These are phyloP conservation scores for Thalassiosira livingstoniorum DNA, from an alignment of 352 stramenopile species.

Conservation along the genomic window DNA sequence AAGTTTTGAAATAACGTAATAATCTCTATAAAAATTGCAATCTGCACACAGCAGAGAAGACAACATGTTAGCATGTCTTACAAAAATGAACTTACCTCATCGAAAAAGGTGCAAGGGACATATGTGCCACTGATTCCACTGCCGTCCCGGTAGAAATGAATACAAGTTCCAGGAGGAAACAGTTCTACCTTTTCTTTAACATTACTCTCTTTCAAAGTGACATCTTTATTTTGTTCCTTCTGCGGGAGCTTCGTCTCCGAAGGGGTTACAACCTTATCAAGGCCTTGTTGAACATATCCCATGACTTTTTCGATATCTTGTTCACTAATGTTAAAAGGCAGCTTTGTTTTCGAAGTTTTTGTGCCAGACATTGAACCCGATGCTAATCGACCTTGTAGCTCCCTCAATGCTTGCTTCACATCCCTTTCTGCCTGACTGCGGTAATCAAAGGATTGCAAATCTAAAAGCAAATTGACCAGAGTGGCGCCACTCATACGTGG, in stretches of 20 bases:
- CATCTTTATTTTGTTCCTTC: not conserved
- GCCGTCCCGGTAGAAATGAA: conserved; percentile 84
- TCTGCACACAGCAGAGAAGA: not conserved
- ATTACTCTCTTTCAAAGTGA: not conserved
- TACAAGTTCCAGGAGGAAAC: conserved; percentile 77
- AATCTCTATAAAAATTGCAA: not conserved
- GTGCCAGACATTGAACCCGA: not conserved
- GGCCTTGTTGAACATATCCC: conserved; percentile 57
- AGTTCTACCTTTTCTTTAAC: conserved; percentile 37
- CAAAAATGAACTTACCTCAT: conserved; percentile 49
- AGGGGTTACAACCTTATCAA: conserved; percentile 42
- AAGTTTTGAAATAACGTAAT: not conserved
- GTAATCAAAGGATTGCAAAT: conserved; percentile 76
- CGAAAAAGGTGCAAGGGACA: conserved; percentile 79
- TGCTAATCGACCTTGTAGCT: conserved; percentile 60
- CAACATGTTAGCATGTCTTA: not conserved
- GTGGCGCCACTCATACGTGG: conserved; percentile 79
- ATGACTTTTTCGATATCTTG: conserved; percentile 61
- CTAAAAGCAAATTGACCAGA: conserved; percentile 72
- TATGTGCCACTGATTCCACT: conserved; percentile 67
- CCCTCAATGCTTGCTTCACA: conserved; percentile 66
- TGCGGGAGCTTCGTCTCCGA: conserved; percentile 9
- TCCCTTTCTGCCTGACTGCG: conserved; percentile 59
- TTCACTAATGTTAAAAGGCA: conserved; percentile 62
- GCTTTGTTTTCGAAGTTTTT: conserved; percentile 25